Evolutionary conservation across 768 basidiomycete species (phyloP), one percentile per base, ranked within the genome.

Genomic region (Leccinum barrowsii): DNA sequence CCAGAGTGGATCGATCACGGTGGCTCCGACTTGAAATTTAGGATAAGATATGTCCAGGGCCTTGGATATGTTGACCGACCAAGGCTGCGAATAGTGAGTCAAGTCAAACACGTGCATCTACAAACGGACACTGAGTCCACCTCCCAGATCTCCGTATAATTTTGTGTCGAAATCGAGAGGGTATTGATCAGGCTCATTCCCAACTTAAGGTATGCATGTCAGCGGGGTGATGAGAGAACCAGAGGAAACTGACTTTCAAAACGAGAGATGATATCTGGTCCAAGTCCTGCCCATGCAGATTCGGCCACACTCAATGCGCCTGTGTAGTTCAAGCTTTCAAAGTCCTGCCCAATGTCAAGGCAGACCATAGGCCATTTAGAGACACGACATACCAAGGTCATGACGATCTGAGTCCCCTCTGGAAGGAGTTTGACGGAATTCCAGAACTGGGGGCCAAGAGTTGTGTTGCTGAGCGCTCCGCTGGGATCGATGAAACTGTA

Each of bases 101-200:
- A 8, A 15, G 15, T 56, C 21, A 2, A 22, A 54, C 19, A 26
- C 2, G 4, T 28, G 22, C 32, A 34, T 21, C 12, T 19, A 17
- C 24, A 22, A 52, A 21, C 7, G 28, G 32, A n/a, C n/a, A 2
- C 24, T 6, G 61, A 46, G 19, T 72, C 51, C 63, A 80, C 82
- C 65, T 70, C 74, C 81, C 81, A 82, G 17, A 74, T 73, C 12
- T 62, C 63, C 3, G 76, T 74, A 59, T 83, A 83, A 21, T 70
- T 77, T 59, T 76, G 66, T 75, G 32, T 32, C 11, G 32, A 32
- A 32, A 10, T 62, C 34, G 35, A 73, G 72, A 59, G 26, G 13
- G 40, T 81, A 82, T 34, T 82, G 80, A 63, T 83, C 81, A 3
- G 81, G 81, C 66, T 83, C 82, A 52, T 83, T 83, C 19, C 82